These are phyloP conservation scores for Paspalum notatum DNA, from an alignment of 176 grass and related monocot genomes.

Conservation along the genomic window DNA sequence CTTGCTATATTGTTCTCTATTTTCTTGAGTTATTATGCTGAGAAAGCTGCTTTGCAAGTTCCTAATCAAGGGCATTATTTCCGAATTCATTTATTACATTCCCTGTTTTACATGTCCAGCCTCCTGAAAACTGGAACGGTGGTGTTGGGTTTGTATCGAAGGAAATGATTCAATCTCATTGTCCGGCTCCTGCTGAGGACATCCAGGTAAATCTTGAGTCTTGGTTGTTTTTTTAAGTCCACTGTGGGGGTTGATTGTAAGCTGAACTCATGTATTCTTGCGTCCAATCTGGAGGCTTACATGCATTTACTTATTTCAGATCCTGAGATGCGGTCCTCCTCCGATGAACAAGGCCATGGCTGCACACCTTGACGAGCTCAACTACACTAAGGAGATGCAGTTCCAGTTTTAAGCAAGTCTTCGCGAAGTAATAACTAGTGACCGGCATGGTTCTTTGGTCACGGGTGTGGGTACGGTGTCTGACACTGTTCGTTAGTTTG, in stretches of 20 bases:
- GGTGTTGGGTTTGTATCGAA: conserved; percentile 94
- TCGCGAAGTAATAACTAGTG: conserved; percentile 27
- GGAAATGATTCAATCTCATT: conserved; percentile 86
- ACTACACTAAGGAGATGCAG: conserved; percentile 92
- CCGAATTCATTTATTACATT: neutral
- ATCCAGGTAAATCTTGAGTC: conserved; percentile 66
- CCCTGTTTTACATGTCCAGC: conserved; percentile 54
- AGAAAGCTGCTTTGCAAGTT: neutral
- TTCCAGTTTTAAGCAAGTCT: conserved; percentile 76
- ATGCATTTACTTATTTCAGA: conserved; percentile 43
- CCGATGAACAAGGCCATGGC: conserved; percentile 99
- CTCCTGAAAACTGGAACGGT: conserved; percentile 82
- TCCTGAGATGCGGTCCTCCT: conserved; percentile 93
- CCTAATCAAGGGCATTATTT: neutral
- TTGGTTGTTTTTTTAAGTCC: neutral
- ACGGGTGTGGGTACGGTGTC: neutral
- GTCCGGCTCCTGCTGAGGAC: conserved; percentile 67
- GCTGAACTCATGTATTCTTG: neutral
- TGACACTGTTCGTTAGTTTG: conserved; percentile 18
- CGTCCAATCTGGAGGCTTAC: neutral
- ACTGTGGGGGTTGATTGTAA: neutral
- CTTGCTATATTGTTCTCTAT: conserved; percentile 10
- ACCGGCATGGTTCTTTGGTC: neutral
- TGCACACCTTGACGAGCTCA: conserved; percentile 74
- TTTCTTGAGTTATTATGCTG: neutral